Base-by-base conservation (phyloP, 2,329 filamentous ascomycete genomes). In the Leptosphaerulina australis region DNA sequence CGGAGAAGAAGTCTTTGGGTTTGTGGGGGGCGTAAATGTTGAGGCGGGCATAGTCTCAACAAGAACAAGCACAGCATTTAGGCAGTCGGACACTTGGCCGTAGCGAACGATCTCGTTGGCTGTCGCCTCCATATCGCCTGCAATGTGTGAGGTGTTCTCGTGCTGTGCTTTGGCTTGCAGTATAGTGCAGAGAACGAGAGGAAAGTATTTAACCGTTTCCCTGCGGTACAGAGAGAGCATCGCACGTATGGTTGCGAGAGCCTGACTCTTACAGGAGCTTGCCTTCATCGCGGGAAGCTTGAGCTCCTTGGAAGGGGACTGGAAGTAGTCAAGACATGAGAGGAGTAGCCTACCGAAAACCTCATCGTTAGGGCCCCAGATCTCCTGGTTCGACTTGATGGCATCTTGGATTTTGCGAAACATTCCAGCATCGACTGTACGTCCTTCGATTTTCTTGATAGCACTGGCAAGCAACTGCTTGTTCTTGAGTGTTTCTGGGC, bases 331-430 rank as follows among this genome's bases (percentile, higher is more conserved):
- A 53, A 92, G 88, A 15, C 91, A 79, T 0, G 85, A 87, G 2
- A 82, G 62, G 26, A 91, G 75, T 2, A 92, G 78, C 6, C 85
- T 79, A 56, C 87, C 83, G 53, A 90, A 91, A 58, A 83, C 87
- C 44, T 87, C 84, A 62, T 87, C 85, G 37, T 87, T 83, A 52
- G 87, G 83, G 1, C 81, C 79, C 66, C 88, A 84, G 15, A 84
- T 78, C 11, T 84, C 80, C 62, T 73, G 70, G 65, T 80, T 83
- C 50, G 88, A 86, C 56, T 87, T 85, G 52, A 91, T 81, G 57
- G 91, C 81, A 29, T 86, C 86, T 69, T 92, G 88, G 38, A 92
- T 77, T 64, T 89, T 88, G 44, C 88, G 83, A 78, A 92, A 91
- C 48, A 88, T 88, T 66, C 91, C 88, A 3, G 89, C 88, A 66